These are phyloP conservation scores for Tolypocladium capitatum DNA, from an alignment of 2,329 filamentous ascomycete species.

Conservation along the genomic window DNA sequence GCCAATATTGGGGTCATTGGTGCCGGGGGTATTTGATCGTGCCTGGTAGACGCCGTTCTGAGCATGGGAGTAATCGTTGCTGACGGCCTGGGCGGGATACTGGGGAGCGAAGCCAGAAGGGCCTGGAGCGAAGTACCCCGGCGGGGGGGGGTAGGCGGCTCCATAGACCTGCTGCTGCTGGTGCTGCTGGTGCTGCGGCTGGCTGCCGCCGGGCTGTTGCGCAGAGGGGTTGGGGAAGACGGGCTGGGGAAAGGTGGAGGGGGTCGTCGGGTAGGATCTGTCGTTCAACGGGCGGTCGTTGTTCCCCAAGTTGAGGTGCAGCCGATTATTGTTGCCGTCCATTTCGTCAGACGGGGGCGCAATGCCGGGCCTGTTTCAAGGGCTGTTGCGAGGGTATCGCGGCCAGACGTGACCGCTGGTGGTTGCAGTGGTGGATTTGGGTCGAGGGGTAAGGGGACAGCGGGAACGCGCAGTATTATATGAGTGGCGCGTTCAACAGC, in stretches of 20 bases:
- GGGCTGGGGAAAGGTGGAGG: slow-evolving; percentile 91
- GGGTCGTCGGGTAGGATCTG: slow-evolving; percentile 71
- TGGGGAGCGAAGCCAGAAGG: slow-evolving; percentile 40
- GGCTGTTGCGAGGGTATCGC: neutral
- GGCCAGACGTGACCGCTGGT: no score
- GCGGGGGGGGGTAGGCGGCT: slow-evolving; percentile 29
- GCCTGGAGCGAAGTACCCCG: slow-evolving; percentile 49
- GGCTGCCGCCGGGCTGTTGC: slow-evolving; percentile 10
- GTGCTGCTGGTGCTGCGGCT: slow-evolving; percentile 27
- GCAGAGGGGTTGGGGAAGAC: slow-evolving; percentile 37
- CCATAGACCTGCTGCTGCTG: slow-evolving; percentile 27
- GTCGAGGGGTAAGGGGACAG: neutral
- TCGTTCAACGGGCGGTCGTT: slow-evolving; percentile 51
- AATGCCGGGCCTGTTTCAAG: neutral
- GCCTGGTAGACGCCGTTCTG: slow-evolving; percentile 34
- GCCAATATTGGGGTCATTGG: slow-evolving; percentile 77
- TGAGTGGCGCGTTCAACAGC: neutral
- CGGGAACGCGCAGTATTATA: neutral
- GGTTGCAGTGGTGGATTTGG: neutral
- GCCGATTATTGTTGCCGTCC: slow-evolving; percentile 45
- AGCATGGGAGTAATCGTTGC: slow-evolving; percentile 36
- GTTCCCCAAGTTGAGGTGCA: slow-evolving; percentile 54
- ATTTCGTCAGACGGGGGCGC: slow-evolving; percentile 16
- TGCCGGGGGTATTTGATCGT: slow-evolving; percentile 43
- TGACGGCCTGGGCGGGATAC: slow-evolving; percentile 24